Evolutionary conservation across 345 rosid genomes (phyloP), one percentile per base, ranked within the genome.

Genomic region (Corchorus olitorius): DNA sequence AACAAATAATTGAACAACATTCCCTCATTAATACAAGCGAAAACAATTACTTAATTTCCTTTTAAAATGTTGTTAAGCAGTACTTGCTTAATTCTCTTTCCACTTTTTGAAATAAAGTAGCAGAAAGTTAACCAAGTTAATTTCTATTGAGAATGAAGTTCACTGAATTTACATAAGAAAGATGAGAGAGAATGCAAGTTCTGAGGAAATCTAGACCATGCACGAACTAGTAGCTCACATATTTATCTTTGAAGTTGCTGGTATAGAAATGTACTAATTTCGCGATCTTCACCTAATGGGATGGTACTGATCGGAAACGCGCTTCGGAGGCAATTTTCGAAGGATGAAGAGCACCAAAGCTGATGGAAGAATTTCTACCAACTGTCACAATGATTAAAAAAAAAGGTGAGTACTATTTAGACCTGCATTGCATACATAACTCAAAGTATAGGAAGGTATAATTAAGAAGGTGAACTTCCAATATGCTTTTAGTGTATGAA

Each of bases 331-430:
- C 61, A 93, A 88, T 83, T 93, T 93, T 75, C 94, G 85, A 75
- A 93, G 75, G 81, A 90, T 89, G 74, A 87, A 90, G 19, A 91
- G 88, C 50, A 91, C 98, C 78, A 93, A 61, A 34, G 93, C 82
- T 11, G 97, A 91, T 6, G 98, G 98, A 15, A 91, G 60, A 70
- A 93, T 86, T 86, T 91, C 98, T 65, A 90, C 97, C 82, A 88
- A 58, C 97, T 90, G 88, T 73, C 49, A 53, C 20, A 35, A 22
- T 43, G 48, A 65, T 48, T 27, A 10, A 7, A 2, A 17, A 17
- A 22, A 14, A 5, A 0, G 6, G n/a, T 8, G 5, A 33, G 20
- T 50, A 33, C 39, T 5, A 6, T 43, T 19, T 27, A 73, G 20
- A 56, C 27, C 27, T 27, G 27, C 27, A 27, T 27, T 27, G 27